These are phyloP conservation scores for Aureobasidium sp. DNA, from an alignment of 2,329 filamentous ascomycete genomes.

Conservation along the genomic window DNA sequence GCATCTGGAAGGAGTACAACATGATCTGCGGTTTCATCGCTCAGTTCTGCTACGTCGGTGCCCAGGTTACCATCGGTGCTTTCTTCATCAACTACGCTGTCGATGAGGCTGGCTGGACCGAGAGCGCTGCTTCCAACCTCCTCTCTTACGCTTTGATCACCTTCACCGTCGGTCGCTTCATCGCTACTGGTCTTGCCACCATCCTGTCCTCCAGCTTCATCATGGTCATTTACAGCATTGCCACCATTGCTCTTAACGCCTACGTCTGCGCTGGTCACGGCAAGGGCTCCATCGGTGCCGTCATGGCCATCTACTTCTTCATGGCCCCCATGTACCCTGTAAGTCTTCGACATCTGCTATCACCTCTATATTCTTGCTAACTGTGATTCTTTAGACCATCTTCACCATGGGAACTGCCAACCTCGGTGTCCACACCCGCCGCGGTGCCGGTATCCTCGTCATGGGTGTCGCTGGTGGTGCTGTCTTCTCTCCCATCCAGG, in stretches of 20 bases:
- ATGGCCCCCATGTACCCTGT: constrained; percentile 29
- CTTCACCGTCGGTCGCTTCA: constrained; percentile 36
- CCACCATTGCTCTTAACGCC: constrained; percentile 30
- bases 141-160: constrained; percentile 34
- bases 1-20: constrained; percentile 35
- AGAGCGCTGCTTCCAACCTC: constrained; percentile 30
- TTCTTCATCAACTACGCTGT: constrained; percentile 38
- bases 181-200: constrained; percentile 30
- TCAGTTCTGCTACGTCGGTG: constrained; percentile 34
- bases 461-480: constrained; percentile 33
- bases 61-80: constrained; percentile 31
- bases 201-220: constrained; percentile 33
- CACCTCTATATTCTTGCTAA: too few relatives aligned
- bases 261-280: constrained; percentile 29
- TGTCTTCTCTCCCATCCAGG: constrained; percentile 33
- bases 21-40: constrained; percentile 34
- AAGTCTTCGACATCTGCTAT: too few relatives aligned
- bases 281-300: constrained; percentile 27
- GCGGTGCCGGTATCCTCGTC: constrained; percentile 36
- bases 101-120: constrained; percentile 27
- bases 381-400: constrained; percentile 20
- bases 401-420: constrained; percentile 36
- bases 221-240: constrained; percentile 28
- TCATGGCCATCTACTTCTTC: constrained; percentile 35
- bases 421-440: constrained; percentile 33